Base-by-base conservation (phyloP, 164 flowering plant genomes). In the Vitis cinerea region DNA sequence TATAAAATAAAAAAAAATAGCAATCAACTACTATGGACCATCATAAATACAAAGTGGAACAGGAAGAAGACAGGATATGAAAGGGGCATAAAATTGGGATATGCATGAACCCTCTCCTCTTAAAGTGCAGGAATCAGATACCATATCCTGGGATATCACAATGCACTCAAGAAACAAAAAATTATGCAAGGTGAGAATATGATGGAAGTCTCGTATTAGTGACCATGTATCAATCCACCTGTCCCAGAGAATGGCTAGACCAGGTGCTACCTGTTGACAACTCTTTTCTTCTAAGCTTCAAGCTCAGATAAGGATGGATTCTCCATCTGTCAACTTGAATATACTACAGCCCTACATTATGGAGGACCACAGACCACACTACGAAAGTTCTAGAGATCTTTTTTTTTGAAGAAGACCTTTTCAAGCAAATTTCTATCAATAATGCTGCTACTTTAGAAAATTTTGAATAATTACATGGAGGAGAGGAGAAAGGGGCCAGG, bases 211-310 rank as follows among this genome's bases (percentile, higher is more conserved):
- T 52, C 29, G 15, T 44, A 66, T 23, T 50, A 27, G 10, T 59
- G 7, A 16, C 31, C 23, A 16, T 1, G 52, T 48, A 44, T 65
- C 16, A 27, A 47, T 57, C 37, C 29, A 56, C 31, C 56, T 69
- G 78, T 77, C 83, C 70, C 69, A 71, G 12, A 78, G 64, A 67
- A 65, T 74, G 73, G 65, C 64, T 48, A 65, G 63, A 71, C 63
- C 15, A 59, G 30, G 37, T 64, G 49, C 65, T 31, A 57, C 56
- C 66, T 15, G 44, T 49, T 74, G 73, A 71, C 70, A 49, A 50
- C 61, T 68, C 72, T 53, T 64, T 64, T 67, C 50, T 63, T 68
- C 71, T 61, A 9, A 71, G n/a, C 72, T 74, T 61, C 67, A 74
- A 59, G 44, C 44, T 3, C 7, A 48, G 17, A 49, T 67, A 56